phyloP scores from a whole-genome alignment of 768 basidiomycete genomes.

The Suillus ampliporus region DNA sequence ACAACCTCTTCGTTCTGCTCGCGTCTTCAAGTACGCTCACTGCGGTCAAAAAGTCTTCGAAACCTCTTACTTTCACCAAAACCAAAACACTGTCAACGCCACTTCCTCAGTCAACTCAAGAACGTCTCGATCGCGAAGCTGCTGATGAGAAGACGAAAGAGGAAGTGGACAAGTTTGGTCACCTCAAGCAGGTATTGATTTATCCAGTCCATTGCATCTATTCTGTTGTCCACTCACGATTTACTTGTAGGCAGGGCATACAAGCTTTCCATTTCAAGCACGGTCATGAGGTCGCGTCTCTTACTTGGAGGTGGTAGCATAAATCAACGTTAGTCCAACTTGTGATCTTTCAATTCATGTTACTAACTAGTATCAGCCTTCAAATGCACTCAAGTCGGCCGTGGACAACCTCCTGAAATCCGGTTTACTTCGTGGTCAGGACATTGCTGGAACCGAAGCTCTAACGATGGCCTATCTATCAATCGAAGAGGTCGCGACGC shows the following conservation, averaged over 20 bases:
- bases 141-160: constrained; percentile 93
- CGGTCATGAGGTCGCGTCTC: constrained; percentile 60
- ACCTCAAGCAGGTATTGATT: constrained; percentile 75
- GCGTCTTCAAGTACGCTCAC: constrained; percentile 62
- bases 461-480: constrained; percentile 82
- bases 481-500: constrained; percentile 83
- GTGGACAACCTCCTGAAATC: constrained; percentile 80
- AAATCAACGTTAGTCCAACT: constrained; percentile 70
- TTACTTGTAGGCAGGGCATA: constrained; percentile 75
- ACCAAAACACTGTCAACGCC: constrained; percentile 77
- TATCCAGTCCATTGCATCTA: neutral
- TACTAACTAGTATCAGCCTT: constrained; percentile 53
- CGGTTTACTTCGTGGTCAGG: constrained; percentile 82
- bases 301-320: constrained; percentile 77
- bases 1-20: constrained; percentile 79
- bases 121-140: constrained; percentile 89
- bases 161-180: constrained; percentile 93
- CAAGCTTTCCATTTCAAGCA: constrained; percentile 85
- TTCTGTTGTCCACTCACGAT: constrained; percentile 9
- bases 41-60: constrained; percentile 73
- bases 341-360: neutral
- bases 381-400: constrained; percentile 82
- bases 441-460: constrained; percentile 80
- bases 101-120: constrained; percentile 84
- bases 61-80: constrained; percentile 63